phyloP scores from a whole-genome alignment of 2,329 filamentous ascomycete species.

The Fusarium duplospermum region DNA sequence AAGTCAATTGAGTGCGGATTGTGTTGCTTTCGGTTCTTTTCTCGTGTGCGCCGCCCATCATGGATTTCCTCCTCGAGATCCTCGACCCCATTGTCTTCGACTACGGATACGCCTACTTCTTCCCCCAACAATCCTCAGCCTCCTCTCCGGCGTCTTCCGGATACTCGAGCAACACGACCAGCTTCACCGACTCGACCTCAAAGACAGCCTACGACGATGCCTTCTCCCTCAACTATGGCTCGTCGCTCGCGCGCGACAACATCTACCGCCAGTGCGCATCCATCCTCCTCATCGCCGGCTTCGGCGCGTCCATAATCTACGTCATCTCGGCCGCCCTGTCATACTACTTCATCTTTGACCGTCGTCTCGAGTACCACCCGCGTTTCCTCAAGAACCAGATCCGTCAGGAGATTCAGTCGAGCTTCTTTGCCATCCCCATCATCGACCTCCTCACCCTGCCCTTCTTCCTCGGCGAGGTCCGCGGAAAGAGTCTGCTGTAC shows the following conservation, averaged over 20 bases:
- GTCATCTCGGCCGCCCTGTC: conserved; percentile 76
- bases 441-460: conserved; percentile 60
- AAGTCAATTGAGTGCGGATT: neutral
- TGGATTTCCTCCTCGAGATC: conserved; percentile 56
- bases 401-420: conserved; percentile 56
- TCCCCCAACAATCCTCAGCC: conserved; percentile 43
- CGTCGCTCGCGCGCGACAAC: conserved; percentile 54
- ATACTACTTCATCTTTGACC: conserved; percentile 74
- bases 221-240: conserved; percentile 39
- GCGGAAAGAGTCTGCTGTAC: conserved; percentile 58
- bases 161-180: conserved; percentile 27
- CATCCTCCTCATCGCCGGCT: conserved; percentile 52
- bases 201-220: conserved; percentile 25
- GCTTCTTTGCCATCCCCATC: conserved; percentile 56
- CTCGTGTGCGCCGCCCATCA: conserved; percentile 23
- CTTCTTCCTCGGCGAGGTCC: conserved; percentile 60
- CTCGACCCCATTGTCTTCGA: conserved; percentile 56
- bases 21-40: neutral
- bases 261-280: conserved; percentile 54
- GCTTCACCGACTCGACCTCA: conserved; percentile 16
- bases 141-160: conserved; percentile 9
- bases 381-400: conserved; percentile 62
- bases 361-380: conserved; percentile 58
- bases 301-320: conserved; percentile 62
- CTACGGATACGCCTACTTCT: conserved; percentile 53